Evolutionary conservation across 164 flowering plant species (phyloP).

Genomic region (Echeveria elegans): DNA sequence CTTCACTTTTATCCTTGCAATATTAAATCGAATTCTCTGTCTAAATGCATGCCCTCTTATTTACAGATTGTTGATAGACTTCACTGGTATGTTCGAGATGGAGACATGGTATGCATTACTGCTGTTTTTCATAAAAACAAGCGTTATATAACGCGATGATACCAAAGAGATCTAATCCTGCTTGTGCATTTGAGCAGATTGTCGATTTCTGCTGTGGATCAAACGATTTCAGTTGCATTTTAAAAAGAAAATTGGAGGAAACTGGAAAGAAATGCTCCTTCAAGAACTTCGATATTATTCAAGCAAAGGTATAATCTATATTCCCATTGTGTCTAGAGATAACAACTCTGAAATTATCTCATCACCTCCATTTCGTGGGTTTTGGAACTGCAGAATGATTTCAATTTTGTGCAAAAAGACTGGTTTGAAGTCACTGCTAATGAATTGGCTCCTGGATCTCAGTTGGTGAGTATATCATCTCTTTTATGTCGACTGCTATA

Average conservation of each 20-base stretch:
- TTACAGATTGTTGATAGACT: conserved; percentile 73
- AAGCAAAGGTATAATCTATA: conserved; percentile 43
- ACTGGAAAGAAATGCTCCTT: conserved; percentile 56
- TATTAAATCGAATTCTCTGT: neutral
- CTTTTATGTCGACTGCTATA: neutral
- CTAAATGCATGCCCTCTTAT: conserved; percentile 14
- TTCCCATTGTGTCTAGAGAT: neutral
- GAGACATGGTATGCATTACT: conserved; percentile 46
- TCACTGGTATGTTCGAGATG: conserved; percentile 53
- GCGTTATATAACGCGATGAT: neutral
- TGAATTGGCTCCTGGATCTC: conserved; percentile 63
- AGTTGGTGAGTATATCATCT: conserved; percentile 41
- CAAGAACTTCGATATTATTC: conserved; percentile 61
- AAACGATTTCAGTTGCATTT: conserved; percentile 66
- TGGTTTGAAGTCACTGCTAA: conserved; percentile 54
- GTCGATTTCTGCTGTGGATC: conserved; percentile 87
- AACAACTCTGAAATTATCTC: neutral
- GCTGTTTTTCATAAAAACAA: neutral
- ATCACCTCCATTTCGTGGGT: neutral
- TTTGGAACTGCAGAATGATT: conserved; percentile 44
- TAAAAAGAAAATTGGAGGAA: conserved; percentile 63
- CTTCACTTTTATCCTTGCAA: neutral
- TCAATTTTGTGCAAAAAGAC: conserved; percentile 67
- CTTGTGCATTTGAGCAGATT: conserved; percentile 31
- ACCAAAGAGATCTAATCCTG: neutral